Percentiles rank a stretch among this genome's conserved stretches.
Conservation (phyloP, 345 rosid genomes). For the Zanthoxylum bungeanum region DNA sequence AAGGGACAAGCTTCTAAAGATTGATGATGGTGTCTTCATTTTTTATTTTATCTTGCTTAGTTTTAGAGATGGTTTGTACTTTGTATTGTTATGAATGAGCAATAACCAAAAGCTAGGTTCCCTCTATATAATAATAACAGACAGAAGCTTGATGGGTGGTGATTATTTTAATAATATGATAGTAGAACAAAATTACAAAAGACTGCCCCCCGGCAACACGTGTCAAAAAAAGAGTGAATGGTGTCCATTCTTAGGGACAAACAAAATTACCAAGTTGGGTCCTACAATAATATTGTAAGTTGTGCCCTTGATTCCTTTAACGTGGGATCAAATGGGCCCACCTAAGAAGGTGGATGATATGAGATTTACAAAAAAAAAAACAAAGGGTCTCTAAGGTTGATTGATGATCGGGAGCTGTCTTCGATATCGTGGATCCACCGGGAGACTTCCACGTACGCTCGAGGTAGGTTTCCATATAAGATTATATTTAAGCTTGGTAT, state of each 20-base stretch:
- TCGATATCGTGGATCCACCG: neutral
- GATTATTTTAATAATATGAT: neutral
- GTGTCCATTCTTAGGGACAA: neutral
- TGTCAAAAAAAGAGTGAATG: neutral
- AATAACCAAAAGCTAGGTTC: neutral
- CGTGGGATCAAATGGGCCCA: neutral
- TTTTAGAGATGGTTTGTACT: neutral
- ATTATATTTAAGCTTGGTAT: neutral
- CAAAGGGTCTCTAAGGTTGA: neutral
- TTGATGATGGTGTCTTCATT: constrained; percentile 5
- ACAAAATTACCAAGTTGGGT: neutral
- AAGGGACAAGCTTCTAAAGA: neutral
- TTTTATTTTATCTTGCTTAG: neutral
- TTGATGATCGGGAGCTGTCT: neutral
- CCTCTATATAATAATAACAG: neutral
- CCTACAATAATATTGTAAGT: neutral
- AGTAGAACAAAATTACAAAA: neutral
- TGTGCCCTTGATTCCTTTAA: neutral
- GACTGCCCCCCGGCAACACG: neutral
- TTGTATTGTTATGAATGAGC: neutral
- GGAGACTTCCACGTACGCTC: neutral
- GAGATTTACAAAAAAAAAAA: neutral
- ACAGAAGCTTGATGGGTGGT: neutral
- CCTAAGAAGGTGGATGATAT: too few species aligned
- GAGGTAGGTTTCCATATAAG: neutral